Evolutionary conservation across 352 stramenopile species (phyloP).

Genomic region (Pythium scleroteichum): DNA sequence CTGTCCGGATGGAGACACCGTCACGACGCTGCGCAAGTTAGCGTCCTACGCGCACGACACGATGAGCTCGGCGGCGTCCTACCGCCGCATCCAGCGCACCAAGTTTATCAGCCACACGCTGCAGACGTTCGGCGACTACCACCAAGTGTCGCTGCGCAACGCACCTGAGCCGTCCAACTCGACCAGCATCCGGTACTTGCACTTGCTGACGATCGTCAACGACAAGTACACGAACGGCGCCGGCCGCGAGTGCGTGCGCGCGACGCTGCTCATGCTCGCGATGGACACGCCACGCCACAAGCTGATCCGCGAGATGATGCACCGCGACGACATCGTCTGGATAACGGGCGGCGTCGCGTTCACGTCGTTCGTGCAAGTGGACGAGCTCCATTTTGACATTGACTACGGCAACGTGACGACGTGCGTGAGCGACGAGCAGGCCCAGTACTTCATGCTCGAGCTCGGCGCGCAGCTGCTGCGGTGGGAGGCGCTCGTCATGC

Average conservation of each 20-base stretch:
- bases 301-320: conserved; percentile 22
- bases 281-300: conserved; percentile 20
- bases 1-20: not conserved
- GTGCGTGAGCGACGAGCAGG: conserved; percentile 24
- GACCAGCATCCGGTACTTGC: conserved; percentile 16
- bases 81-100: conserved; percentile 23
- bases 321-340: conserved; percentile 21
- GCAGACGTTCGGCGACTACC: conserved; percentile 12
- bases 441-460: conserved; percentile 29
- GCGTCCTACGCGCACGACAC: conserved; percentile 10
- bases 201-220: conserved; percentile 15
- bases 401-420: conserved; percentile 23
- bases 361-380: conserved; percentile 23
- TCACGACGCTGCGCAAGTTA: conserved; percentile 9
- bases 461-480: conserved; percentile 24
- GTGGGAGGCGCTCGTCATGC: conserved; percentile 27
- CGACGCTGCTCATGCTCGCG: conserved; percentile 25
- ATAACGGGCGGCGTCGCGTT: conserved; percentile 24
- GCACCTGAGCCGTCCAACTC: conserved; percentile 12
- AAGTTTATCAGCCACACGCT: conserved; percentile 20
- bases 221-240: conserved; percentile 2
- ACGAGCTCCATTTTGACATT: conserved; percentile 22
- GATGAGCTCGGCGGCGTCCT: conserved; percentile 13
- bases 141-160: conserved; percentile 18
- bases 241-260: conserved; percentile 1